Evolutionary conservation across 495 filamentous ascomycete genomes (phyloP).

Genomic region (Xanthoparmelia taractica): DNA sequence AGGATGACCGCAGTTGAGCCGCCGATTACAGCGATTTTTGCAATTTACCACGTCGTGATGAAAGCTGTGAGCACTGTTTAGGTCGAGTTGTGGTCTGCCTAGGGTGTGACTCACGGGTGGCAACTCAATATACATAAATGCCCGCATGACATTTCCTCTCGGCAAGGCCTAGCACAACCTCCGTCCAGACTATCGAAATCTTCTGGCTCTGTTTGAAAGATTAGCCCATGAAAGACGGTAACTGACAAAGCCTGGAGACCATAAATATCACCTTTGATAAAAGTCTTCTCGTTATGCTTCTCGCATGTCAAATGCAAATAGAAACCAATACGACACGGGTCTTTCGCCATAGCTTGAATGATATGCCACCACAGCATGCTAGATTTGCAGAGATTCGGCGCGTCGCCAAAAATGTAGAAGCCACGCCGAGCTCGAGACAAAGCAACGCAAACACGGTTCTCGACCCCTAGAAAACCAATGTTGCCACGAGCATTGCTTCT

Average conservation of each 20-base stretch:
- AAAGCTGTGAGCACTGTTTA: slow-evolving; percentile 25
- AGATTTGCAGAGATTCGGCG: slow-evolving; percentile 38
- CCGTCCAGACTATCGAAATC: slow-evolving; percentile 31
- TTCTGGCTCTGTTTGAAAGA: slow-evolving; percentile 2
- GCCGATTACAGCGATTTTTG: slow-evolving; percentile 27
- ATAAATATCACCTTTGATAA: slow-evolving; percentile 28
- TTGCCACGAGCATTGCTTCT: slow-evolving; percentile 51
- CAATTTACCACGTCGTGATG: slow-evolving; percentile 30
- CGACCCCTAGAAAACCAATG: slow-evolving; percentile 65
- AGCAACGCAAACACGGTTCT: slow-evolving; percentile 80
- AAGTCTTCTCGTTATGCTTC: slow-evolving; percentile 33
- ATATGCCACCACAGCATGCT: slow-evolving; percentile 36
- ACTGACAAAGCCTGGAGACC: neutral
- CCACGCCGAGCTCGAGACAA: slow-evolving; percentile 79
- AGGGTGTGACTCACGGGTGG: slow-evolving; percentile 31
- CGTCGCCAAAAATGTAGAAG: slow-evolving; percentile 67
- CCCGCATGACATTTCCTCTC: slow-evolving; percentile 33
- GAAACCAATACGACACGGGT: slow-evolving; percentile 30
- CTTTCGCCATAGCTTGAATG: slow-evolving; percentile 30
- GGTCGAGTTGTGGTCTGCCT: neutral
- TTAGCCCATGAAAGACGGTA: slow-evolving; percentile 4
- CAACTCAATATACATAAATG: slow-evolving; percentile 36
- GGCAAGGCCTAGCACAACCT: slow-evolving; percentile 39
- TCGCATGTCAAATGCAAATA: slow-evolving; percentile 37
- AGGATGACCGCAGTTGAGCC: slow-evolving; percentile 31